Evolutionary conservation across 495 filamentous ascomycete genomes (phyloP), one percentile per base, ranked within the genome.

Genomic region (Talaromyces adpressus): DNA sequence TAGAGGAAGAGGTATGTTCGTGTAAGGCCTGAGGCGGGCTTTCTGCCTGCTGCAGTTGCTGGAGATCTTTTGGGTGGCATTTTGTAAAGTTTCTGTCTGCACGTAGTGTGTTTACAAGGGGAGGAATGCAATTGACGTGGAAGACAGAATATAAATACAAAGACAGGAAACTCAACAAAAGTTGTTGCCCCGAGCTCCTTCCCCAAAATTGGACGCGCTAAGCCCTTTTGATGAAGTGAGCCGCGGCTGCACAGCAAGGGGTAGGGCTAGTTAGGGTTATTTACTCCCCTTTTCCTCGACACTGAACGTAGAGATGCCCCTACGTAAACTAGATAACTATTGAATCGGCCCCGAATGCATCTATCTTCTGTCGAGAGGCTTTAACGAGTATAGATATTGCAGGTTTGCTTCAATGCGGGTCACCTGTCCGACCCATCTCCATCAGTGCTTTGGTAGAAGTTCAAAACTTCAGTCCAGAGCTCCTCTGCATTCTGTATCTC

Each of bases 1-100:
- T 97, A 98, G 70, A 84, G 72, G 72, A 89, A 82, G 47, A 97
- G 85, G 78, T 96, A 96, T 20, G 45, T 53, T 6, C 60, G 41
- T 11, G 60, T 62, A 4, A 62, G 47, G 25, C 60, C 60, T 8
- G 60, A 34, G 60, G 30, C 60, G 14, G 60, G 47, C 39, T 61
- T 62, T 52, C 49, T 60, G 34, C 34, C 58, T 23, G 60, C 30
- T 14, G 60, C 30, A 7, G 59, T n/a, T 4, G 60, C 30, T n/a
- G 59, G 4, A 27, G 59, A 23, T 18, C 41, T 61, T 61, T 61
- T 61, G 59, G 59, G 32, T 9, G 59, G 59, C 59, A 61, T 61
- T 49, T 22, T 49, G 2, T 16, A 25, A 14, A 20, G 45, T 0
- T 9, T 20, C n/a, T 9, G n/a, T 49, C 29, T 3, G 52, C 11